phyloP scores from a whole-genome alignment of 1,284 basidiomycete species.

The Ustilago xerochloae region DNA sequence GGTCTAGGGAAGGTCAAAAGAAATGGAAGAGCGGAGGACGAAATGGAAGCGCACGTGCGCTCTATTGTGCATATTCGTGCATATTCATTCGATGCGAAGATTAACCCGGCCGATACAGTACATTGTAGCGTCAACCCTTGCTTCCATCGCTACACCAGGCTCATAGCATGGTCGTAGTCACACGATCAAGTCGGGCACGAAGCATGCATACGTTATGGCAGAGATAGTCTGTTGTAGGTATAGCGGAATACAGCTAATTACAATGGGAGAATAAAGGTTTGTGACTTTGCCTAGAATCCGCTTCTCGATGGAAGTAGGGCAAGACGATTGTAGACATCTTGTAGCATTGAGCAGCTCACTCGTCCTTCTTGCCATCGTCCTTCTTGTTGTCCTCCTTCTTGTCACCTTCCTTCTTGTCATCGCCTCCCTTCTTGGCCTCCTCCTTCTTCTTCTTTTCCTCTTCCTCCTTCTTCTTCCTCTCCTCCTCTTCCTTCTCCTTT shows the following conservation, averaged over 20 bases:
- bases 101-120: slow-evolving; percentile 20
- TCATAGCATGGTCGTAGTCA: not conserved
- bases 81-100: not conserved
- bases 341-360: not conserved
- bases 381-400: slow-evolving; percentile 14
- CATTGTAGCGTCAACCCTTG: not conserved
- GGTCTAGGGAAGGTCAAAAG: not conserved
- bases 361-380: slow-evolving; percentile 18
- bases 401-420: slow-evolving; percentile 32
- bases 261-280: too few species aligned
- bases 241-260: too few species aligned
- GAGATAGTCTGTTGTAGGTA: not conserved
- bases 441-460: slow-evolving; percentile 52
- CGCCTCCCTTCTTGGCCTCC: slow-evolving; percentile 36
- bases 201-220: not conserved
- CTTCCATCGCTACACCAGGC: not conserved
- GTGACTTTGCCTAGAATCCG: too few species aligned
- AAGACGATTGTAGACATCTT: not conserved
- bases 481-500: slow-evolving; percentile 43
- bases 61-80: slow-evolving; percentile 32
- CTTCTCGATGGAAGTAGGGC: too few species aligned
- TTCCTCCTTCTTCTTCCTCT: slow-evolving; percentile 42
- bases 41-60: slow-evolving; percentile 37
- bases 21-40: slow-evolving; percentile 11
- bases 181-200: slow-evolving; percentile 12